Percentiles rank a stretch among this genome's conserved stretches.
These are phyloP conservation scores for Phytophthora podocarpi DNA, from an alignment of 352 stramenopile genomes.

Conservation along the genomic window DNA sequence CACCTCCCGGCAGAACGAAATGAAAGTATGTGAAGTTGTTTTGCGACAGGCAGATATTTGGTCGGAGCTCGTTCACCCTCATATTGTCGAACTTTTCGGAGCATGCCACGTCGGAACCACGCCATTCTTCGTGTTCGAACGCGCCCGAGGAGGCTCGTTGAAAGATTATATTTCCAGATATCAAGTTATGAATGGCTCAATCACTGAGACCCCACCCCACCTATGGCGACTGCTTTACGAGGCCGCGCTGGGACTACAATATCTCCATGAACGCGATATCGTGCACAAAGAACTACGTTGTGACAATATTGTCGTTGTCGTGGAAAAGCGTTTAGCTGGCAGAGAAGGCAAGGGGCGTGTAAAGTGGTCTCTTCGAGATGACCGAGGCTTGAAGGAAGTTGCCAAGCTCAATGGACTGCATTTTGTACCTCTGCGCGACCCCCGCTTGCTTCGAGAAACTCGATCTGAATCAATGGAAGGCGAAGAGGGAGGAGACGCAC, in stretches of 20 bases:
- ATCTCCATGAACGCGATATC: slow-evolving; percentile 42
- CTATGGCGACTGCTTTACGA: slow-evolving; percentile 31
- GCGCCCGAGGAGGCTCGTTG: slow-evolving; percentile 18
- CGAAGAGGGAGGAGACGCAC: no score
- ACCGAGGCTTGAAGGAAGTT: slow-evolving; percentile 8
- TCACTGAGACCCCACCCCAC: slow-evolving; percentile 1
- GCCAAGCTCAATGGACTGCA: slow-evolving; percentile 30
- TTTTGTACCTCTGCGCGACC: slow-evolving; percentile 11
- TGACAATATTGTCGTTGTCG: slow-evolving; percentile 31
- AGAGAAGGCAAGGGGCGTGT: background rate
- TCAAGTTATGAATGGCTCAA: background rate
- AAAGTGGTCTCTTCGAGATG: background rate
- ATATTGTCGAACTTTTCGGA: slow-evolving; percentile 38
- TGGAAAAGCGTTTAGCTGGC: slow-evolving; percentile 8
- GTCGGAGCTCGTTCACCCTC: slow-evolving; percentile 40
- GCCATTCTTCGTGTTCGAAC: slow-evolving; percentile 36
- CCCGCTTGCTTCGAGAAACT: background rate
- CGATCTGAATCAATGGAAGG: no score
- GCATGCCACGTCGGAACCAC: slow-evolving; percentile 22
- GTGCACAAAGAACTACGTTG: slow-evolving; percentile 26
- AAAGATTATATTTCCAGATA: slow-evolving; percentile 12
- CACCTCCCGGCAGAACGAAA: background rate
- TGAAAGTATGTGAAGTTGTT: slow-evolving; percentile 17
- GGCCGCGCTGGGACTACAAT: slow-evolving; percentile 33
- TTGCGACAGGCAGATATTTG: slow-evolving; percentile 31